Evolutionary conservation across 176 grass and related monocot genomes (phyloP), one percentile per base, ranked within the genome.

Genomic region (Avena sativa): DNA sequence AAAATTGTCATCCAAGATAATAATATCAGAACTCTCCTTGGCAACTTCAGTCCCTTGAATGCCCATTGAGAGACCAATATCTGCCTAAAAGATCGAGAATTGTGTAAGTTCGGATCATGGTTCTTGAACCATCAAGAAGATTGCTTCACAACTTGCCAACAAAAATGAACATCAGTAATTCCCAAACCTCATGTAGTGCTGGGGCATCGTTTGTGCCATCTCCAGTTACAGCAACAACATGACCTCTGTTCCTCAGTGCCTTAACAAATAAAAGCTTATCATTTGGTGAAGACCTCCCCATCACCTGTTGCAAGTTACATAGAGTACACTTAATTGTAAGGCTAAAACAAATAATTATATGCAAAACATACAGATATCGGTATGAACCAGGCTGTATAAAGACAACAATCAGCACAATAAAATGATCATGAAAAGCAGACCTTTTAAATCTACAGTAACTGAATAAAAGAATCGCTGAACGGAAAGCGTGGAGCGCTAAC

Each of bases 31-130:
- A 69, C 97, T 99, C 84, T 99, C 97, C 90, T 99, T 99, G 50
- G 97, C 97, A 86, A 99, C 97, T 86, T 99, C 97, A 83, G 94
- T 99, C 90, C 97, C 97, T 70, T 91, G 90, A 85, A 99, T 99
- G 23, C 97, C 97, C 97, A 99, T 99, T 61, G 97, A 87, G 43
- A 99, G 89, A 86, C 97, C 97, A 87, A 99, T 96, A 77, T 99
- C 97, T 43, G 97, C 97, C 97, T 99, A 86, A 67, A 84, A 91
- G 68, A 48, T 85, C 81, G 60, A 79, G 25, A 93, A 51, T 64
- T 28, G 1, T 21, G 48, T 89, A 84, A 28, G 28, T 28, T 28
- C 28, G 28, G 28, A 28, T 28, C 28, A 28, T 28, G 28, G 28
- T 28, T 28, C 28, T 2, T 28, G 28, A 28, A 28, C 28, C 28